Conservation (phyloP, 768 basidiomycete genomes). For the Omphalotus guepiniiformis region DNA sequence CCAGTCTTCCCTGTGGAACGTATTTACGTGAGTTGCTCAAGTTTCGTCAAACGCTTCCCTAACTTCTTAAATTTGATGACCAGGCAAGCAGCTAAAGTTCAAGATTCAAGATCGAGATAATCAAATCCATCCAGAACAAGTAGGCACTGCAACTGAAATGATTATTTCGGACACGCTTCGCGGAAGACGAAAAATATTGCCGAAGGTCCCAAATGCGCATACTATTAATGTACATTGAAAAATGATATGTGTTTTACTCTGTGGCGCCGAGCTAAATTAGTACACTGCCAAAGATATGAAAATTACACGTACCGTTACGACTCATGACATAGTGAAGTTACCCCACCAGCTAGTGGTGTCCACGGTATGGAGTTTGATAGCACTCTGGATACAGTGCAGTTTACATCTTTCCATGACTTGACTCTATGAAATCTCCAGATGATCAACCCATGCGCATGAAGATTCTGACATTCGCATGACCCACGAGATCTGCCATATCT, state of each 20-base stretch:
- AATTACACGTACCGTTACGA: too few relatives aligned
- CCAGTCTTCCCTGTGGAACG: constrained; percentile 45
- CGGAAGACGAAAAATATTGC: too few relatives aligned
- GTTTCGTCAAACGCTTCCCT: constrained; percentile 1
- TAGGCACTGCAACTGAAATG: too few relatives aligned
- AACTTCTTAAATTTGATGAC: constrained; percentile 19
- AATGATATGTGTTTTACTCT: too few relatives aligned
- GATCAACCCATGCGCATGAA: neutral
- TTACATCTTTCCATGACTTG: constrained; percentile 41
- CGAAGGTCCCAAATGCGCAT: too few relatives aligned
- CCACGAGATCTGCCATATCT: constrained; percentile 42
- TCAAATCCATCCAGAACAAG: constrained; percentile 12
- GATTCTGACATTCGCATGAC: constrained; percentile 16
- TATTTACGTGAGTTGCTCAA: constrained; percentile 40
- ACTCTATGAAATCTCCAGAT: constrained; percentile 33
- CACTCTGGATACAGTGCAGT: constrained; percentile 26
- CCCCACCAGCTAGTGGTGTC: constrained; percentile 10
- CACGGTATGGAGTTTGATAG: constrained; percentile 15
- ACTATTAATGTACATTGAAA: too few relatives aligned
- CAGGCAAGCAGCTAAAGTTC: constrained; percentile 10
- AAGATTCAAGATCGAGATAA: constrained; percentile 8
- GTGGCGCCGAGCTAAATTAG: too few relatives aligned
- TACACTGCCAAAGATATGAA: too few relatives aligned
- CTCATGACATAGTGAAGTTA: too few relatives aligned
- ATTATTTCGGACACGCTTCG: too few relatives aligned